Percentiles rank a stretch among this genome's conserved stretches.
phyloP scores from a whole-genome alignment of 2,329 filamentous ascomycete genomes.

The Elsinoe arachidis region DNA sequence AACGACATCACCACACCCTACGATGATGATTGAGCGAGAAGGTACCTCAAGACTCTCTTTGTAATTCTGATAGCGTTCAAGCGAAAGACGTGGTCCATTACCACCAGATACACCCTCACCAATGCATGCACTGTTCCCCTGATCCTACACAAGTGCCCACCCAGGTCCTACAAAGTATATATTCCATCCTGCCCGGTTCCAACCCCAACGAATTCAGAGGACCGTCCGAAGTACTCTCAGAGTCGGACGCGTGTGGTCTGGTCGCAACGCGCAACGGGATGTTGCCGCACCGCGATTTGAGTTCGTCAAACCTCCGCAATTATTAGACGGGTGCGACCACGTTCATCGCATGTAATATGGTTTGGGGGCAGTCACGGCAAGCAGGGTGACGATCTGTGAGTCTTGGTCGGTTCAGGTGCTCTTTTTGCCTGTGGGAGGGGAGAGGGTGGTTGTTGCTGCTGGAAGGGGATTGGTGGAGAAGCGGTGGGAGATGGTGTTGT shows the following conservation, averaged over 20 bases:
- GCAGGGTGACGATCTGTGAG: conserved; percentile 4
- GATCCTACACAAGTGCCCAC: background rate
- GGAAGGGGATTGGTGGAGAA: no score
- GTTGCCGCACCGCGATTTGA: no score
- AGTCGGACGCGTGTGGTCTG: no score
- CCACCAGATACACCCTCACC: background rate
- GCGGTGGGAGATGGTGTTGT: no score
- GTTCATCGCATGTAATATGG: background rate
- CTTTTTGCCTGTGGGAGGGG: background rate
- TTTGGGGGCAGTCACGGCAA: background rate
- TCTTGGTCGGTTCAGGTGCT: conserved; percentile 1
- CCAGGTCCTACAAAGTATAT: no score
- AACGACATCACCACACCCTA: conserved; percentile 49
- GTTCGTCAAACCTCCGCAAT: background rate
- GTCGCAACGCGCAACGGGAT: no score
- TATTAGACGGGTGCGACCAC: background rate
- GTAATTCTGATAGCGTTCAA: conserved; percentile 3
- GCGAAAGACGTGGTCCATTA: background rate
- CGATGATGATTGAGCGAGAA: conserved; percentile 10
- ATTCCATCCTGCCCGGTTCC: no score
- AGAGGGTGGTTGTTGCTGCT: no score
- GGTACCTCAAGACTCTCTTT: background rate
- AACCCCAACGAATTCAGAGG: no score
- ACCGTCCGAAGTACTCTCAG: no score
- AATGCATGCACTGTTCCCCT: background rate